phyloP scores from a whole-genome alignment of 371 early-diverging fungal genomes.

The Mucor racemosus region DNA sequence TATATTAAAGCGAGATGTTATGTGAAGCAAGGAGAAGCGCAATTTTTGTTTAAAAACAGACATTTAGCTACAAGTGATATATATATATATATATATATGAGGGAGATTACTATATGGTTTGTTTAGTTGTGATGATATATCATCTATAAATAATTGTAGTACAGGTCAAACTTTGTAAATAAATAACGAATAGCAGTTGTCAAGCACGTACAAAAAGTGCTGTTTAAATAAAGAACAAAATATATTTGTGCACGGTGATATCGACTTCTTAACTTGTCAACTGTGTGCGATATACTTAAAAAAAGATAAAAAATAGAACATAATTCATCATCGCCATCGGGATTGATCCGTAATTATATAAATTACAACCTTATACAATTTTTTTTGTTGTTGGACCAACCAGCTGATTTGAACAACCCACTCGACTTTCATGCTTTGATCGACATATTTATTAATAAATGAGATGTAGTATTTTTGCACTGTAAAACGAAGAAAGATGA shows the following conservation, averaged over 20 bases:
- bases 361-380: background rate
- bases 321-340: background rate
- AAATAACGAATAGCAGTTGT: background rate
- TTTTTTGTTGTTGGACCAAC: background rate
- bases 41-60: background rate
- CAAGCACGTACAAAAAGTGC: constrained; percentile 1
- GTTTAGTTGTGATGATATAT: background rate
- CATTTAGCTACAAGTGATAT: background rate
- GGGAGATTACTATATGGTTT: background rate
- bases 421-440: constrained; percentile 19
- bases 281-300: background rate
- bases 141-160: background rate
- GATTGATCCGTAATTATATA: constrained; percentile 11
- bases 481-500: background rate
- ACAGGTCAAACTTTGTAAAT: constrained; percentile 8
- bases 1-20: background rate
- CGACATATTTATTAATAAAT: constrained; percentile 10
- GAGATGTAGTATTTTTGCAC: background rate
- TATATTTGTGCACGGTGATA: constrained; percentile 17
- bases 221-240: constrained; percentile 7
- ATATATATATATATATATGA: too few species aligned
- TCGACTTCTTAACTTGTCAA: constrained; percentile 2
- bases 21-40: too few species aligned
- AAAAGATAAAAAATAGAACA: background rate
- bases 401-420: constrained; percentile 11